Evolutionary conservation across 2,329 filamentous ascomycete genomes (phyloP).

Genomic region (Scedosporium boydii): DNA sequence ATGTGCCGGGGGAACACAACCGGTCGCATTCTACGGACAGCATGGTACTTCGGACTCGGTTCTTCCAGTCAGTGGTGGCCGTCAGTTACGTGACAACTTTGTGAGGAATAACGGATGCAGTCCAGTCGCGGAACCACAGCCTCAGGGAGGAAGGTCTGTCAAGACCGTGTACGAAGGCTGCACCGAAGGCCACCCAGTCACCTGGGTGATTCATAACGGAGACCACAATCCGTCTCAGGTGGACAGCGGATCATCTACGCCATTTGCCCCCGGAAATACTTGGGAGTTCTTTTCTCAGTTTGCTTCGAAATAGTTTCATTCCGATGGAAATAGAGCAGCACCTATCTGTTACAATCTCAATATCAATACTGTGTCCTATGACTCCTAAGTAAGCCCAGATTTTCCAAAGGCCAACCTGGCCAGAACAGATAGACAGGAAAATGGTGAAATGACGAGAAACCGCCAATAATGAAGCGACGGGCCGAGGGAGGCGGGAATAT

Average conservation of each 20-base stretch:
- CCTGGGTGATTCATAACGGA: conserved; percentile 2
- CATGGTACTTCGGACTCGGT: conserved; percentile 28
- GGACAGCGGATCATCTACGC: neutral
- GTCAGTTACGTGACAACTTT: conserved; percentile 27
- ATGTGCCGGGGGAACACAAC: conserved; percentile 25
- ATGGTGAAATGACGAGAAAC: no score
- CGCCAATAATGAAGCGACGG: no score
- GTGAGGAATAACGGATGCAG: conserved; percentile 26
- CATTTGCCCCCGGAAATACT: conserved; percentile 1
- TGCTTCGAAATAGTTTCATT: neutral
- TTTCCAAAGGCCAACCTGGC: no score
- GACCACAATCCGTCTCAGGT: neutral
- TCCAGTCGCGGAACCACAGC: neutral
- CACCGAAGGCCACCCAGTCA: conserved; percentile 2
- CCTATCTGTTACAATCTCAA: no score
- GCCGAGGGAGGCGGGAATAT: no score
- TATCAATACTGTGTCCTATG: no score
- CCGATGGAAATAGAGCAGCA: neutral
- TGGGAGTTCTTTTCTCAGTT: conserved; percentile 5
- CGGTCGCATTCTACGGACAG: conserved; percentile 28
- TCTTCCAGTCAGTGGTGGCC: conserved; percentile 22
- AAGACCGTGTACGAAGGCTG: conserved; percentile 2
- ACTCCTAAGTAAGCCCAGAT: no score
- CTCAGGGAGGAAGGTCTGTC: neutral
- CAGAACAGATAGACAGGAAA: no score